Percentiles rank a stretch among this genome's conserved stretches.
These are phyloP conservation scores for Apiospora phragmitis DNA, from an alignment of 2,329 filamentous ascomycete species.

Conservation along the genomic window DNA sequence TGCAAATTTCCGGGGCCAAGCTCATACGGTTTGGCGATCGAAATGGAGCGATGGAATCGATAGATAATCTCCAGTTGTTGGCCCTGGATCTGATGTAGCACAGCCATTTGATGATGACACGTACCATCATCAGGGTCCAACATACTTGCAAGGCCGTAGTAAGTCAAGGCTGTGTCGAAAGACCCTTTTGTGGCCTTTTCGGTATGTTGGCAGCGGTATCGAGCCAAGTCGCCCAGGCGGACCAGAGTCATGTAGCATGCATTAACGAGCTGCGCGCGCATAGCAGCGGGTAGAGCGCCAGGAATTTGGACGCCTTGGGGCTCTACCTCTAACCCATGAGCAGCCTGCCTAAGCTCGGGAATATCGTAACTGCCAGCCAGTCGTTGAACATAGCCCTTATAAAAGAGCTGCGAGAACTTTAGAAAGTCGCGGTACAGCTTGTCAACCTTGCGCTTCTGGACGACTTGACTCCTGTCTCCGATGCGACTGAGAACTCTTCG, in stretches of 20 bases:
- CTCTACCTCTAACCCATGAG: constrained; percentile 43
- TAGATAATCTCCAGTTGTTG: constrained; percentile 86
- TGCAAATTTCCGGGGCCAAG: constrained; percentile 76
- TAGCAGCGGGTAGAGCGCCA: constrained; percentile 40
- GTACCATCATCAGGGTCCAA: constrained; percentile 78
- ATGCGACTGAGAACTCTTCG: constrained; percentile 65
- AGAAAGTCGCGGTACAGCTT: constrained; percentile 83
- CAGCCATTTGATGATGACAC: constrained; percentile 87
- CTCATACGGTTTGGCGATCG: constrained; percentile 72
- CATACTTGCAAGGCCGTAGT: constrained; percentile 79
- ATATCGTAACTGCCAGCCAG: constrained; percentile 64
- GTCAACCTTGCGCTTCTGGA: constrained; percentile 74
- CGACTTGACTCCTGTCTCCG: constrained; percentile 50
- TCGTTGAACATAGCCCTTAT: constrained; percentile 80
- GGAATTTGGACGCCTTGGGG: constrained; percentile 43
- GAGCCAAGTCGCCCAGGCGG: constrained; percentile 84
- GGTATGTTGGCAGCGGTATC: constrained; percentile 77
- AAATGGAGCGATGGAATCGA: constrained; percentile 82
- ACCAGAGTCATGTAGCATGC: constrained; percentile 84
- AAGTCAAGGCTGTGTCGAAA: constrained; percentile 78
- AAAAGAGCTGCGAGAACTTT: constrained; percentile 85
- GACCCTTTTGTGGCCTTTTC: constrained; percentile 65
- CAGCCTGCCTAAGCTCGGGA: constrained; percentile 47
- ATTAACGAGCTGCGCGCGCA: constrained; percentile 62
- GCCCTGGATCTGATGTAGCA: constrained; percentile 75